These are phyloP conservation scores for Coemansia sp. DNA, from an alignment of 192 early-diverging fungal genomes.

Conservation along the genomic window DNA sequence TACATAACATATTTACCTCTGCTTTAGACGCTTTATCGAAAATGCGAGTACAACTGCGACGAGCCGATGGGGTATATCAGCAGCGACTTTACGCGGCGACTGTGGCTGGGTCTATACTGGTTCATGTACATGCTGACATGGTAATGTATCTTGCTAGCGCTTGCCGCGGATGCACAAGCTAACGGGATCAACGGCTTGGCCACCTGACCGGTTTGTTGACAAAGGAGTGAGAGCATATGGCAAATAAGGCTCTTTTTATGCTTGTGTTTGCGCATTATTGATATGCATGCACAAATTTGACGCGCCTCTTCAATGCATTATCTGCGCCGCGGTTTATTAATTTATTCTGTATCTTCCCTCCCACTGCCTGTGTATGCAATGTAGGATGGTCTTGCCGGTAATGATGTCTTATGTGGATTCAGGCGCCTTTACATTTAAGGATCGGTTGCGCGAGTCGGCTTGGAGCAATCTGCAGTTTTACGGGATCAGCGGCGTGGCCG, in stretches of 20 bases:
- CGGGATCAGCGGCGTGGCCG: constrained; percentile 64
- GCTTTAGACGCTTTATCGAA: constrained; percentile 65
- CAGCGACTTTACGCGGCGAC: constrained; percentile 62
- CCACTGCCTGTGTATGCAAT: too few species aligned
- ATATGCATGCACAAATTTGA: constrained; percentile 13
- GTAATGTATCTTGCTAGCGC: constrained; percentile 38
- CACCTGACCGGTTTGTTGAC: not conserved
- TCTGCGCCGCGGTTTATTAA: constrained; percentile 12
- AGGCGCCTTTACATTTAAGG: constrained; percentile 74
- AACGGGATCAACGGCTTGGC: not conserved
- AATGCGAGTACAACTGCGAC: constrained; percentile 65
- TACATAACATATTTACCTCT: too few species aligned
- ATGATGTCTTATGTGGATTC: constrained; percentile 82
- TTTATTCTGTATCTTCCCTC: too few species aligned
- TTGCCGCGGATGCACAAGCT: not conserved
- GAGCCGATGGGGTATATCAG: constrained; percentile 75
- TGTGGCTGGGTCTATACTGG: constrained; percentile 91
- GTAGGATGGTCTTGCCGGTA: constrained; percentile 67
- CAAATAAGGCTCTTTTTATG: not conserved
- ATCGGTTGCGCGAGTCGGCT: constrained; percentile 66
- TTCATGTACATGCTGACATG: constrained; percentile 82
- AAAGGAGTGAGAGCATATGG: too few species aligned
- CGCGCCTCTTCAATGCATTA: constrained; percentile 6
- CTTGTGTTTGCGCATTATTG: constrained; percentile 15
- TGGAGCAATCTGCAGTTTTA: constrained; percentile 85